Evolutionary conservation across 192 early-diverging fungal genomes (phyloP).

Genomic region (Blastocladiella britannica): DNA sequence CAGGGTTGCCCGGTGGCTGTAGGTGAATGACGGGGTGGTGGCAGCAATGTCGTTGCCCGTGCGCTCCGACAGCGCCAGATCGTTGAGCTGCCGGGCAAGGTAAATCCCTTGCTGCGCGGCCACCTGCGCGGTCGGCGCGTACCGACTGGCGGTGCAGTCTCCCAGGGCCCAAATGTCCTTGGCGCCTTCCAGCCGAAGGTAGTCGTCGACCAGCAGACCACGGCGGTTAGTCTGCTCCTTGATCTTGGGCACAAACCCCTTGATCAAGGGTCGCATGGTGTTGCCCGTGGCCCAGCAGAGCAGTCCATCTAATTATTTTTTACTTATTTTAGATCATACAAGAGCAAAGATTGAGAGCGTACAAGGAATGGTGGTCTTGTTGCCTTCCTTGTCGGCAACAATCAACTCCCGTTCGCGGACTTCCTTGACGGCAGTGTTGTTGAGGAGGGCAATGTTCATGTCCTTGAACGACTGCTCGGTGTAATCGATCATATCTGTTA

Average conservation of each 20-base stretch:
- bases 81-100: slow-evolving; percentile 51
- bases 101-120: slow-evolving; percentile 75
- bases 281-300: slow-evolving; percentile 79
- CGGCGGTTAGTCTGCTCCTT: slow-evolving; percentile 35
- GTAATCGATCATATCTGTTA: slow-evolving; percentile 58
- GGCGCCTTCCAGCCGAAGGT: slow-evolving; percentile 39
- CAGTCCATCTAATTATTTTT: too few species aligned
- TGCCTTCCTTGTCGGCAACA: slow-evolving; percentile 39
- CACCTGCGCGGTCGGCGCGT: slow-evolving; percentile 66
- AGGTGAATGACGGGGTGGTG: slow-evolving; percentile 47
- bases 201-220: slow-evolving; percentile 51
- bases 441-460: slow-evolving; percentile 46
- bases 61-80: slow-evolving; percentile 26
- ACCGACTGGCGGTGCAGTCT: slow-evolving; percentile 53
- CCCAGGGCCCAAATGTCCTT: slow-evolving; percentile 46
- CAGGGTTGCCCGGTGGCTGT: slow-evolving; percentile 65
- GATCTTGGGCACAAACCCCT: slow-evolving; percentile 37
- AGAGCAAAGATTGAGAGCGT: too few species aligned
- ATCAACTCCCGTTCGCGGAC: slow-evolving; percentile 49
- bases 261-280: slow-evolving; percentile 40
- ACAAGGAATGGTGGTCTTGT: slow-evolving; percentile 40
- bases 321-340: too few species aligned
- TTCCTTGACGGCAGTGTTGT: slow-evolving; percentile 62
- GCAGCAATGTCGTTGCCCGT: slow-evolving; percentile 9
- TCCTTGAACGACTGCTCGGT: slow-evolving; percentile 59